Evolutionary conservation across 768 basidiomycete genomes (phyloP), one percentile per base, ranked within the genome.

Genomic region (Tylopilus sp.): DNA sequence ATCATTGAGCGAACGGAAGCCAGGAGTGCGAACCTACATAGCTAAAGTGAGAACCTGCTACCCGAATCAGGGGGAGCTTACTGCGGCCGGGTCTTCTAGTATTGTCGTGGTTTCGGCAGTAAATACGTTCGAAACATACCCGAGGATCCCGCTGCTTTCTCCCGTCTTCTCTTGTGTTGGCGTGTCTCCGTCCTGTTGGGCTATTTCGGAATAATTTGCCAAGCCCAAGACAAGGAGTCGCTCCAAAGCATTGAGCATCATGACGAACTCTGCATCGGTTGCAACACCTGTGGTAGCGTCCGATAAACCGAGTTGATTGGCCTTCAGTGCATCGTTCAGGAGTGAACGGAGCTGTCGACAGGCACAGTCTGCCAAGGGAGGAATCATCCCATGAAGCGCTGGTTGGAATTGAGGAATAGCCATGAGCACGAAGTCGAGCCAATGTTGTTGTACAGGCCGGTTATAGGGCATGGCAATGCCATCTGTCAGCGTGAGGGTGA

Each of bases 381-480:
- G 72, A 21, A 95, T 74, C 31, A 85, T 77, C 10, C 78, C 73
- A 46, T 85, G 81, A 1, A 91, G 72, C 2, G 80, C 73, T 18
- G 84, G 83, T 51, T 88, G 86, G 63, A 93, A 90, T 58, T 92
- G 90, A 4, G 91, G 85, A 17, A 95, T 72, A 1, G 92, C 90
- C 84, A 91, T 90, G 48, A 95, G 78, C 52, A 98, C 78, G 66
- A 99, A 98, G 65, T 98, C 95, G 23, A 98, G 76, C 95, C 95
- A 98, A 60, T 97, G 91, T 62, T 97, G 95, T 26, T 95, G 68
- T 22, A 95, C 79, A 1, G 91, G 78, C 25, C 85, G 81, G 69
- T 95, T 97, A 26, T 78, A 69, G 10, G 76, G 71, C 5, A 74
- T 66, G 11, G 84, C 73, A 42, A 98, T 82, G 3, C 91, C 95